A percentile compares a stretch with the other conserved stretches of the same genome.
phyloP scores from a whole-genome alignment of 2,329 filamentous ascomycete genomes.

The Pseudocercospora macadamiae region DNA sequence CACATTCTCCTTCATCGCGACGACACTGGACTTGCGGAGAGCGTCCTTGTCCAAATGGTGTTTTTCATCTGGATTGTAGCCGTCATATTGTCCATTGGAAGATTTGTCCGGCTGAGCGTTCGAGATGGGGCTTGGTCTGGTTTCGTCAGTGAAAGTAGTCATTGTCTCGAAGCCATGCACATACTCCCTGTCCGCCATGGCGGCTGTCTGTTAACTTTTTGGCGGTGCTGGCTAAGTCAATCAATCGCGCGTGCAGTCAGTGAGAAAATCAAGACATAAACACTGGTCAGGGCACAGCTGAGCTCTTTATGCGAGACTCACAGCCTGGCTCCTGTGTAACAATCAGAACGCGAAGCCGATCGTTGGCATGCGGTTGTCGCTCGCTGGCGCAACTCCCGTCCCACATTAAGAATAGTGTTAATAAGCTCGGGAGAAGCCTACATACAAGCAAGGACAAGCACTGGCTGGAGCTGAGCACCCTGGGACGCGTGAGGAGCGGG shows the following conservation, averaged over 20 bases:
- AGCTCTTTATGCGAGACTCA: neutral
- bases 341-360: neutral
- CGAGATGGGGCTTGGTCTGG: neutral
- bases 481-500: neutral
- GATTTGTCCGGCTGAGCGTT: neutral
- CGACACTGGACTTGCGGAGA: neutral
- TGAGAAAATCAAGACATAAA: neutral
- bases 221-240: neutral
- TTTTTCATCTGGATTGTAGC: neutral
- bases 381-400: neutral
- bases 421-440: neutral
- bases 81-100: neutral
- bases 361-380: neutral
- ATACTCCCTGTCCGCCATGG: neutral
- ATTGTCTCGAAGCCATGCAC: neutral
- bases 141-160: neutral
- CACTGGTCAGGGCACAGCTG: neutral
- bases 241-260: neutral
- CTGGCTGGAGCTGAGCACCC: neutral
- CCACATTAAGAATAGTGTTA: neutral
- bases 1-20: slow-evolving; percentile 6
- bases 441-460: slow-evolving; percentile 2
- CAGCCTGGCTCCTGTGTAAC: neutral
- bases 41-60: neutral
- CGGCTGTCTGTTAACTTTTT: neutral